Evolutionary conservation across 805 yeast species (phyloP).

Genomic region (Metschnikowia picachoensis): DNA sequence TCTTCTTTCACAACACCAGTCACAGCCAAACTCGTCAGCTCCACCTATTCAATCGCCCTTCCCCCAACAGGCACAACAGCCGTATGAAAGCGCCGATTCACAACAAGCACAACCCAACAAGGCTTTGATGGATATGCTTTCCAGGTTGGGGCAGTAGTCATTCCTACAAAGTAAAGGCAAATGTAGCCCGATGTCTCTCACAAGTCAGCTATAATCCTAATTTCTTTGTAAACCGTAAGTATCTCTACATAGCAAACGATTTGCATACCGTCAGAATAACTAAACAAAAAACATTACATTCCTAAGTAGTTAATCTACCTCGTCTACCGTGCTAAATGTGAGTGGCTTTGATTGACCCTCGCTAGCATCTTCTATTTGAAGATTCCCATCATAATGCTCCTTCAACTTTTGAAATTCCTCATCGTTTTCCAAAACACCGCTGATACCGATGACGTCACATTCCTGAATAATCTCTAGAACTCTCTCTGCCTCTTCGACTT

Average conservation of each 20-base stretch:
- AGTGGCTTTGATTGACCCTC: not conserved
- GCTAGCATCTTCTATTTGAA: conserved; percentile 11
- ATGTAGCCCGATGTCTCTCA: not conserved
- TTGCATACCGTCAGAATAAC: not conserved
- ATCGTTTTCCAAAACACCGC: conserved; percentile 70
- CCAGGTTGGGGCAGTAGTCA: conserved; percentile 26
- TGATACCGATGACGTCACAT: conserved; percentile 80
- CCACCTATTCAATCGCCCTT: not conserved
- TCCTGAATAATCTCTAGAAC: conserved; percentile 71
- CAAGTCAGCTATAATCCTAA: not conserved
- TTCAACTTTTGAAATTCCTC: conserved; percentile 56
- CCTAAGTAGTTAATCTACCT: conserved; percentile 5
- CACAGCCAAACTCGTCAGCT: conserved; percentile 10
- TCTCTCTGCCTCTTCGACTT: conserved; percentile 74
- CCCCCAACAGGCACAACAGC: conserved; percentile 11
- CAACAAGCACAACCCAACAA: conserved; percentile 15
- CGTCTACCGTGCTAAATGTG: conserved; percentile 9
- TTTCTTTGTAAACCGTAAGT: not conserved
- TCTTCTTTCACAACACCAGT: conserved; percentile 11
- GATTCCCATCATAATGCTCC: conserved; percentile 42
- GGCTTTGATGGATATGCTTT: conserved; percentile 36
- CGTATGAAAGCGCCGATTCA: conserved; percentile 11
- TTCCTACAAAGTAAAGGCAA: not conserved
- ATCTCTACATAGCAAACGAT: not conserved
- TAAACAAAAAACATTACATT: not conserved